Conservation (phyloP, 768 basidiomycete species). For the Termitomyces sp. region DNA sequence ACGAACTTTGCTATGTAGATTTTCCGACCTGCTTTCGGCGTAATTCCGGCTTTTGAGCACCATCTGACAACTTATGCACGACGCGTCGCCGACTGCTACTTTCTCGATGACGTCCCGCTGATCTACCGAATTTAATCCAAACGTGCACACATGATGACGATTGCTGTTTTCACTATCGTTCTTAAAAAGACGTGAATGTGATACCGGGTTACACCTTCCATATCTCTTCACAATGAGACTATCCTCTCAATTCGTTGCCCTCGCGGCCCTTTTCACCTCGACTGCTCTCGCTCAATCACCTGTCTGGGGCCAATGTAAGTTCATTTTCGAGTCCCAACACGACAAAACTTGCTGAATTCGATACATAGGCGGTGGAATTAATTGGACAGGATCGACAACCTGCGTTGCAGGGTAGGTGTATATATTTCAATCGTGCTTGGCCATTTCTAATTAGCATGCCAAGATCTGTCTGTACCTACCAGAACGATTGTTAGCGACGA, state of each 20-base stretch:
- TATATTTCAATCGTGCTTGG: neutral
- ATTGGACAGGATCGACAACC: constrained; percentile 39
- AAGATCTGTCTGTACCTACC: constrained; percentile 20
- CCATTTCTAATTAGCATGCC: neutral
- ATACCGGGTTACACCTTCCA: neutral
- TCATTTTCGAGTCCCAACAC: neutral
- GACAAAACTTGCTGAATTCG: neutral
- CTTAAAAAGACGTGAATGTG: neutral
- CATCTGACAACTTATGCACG: neutral
- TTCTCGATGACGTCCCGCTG: neutral
- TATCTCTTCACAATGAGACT: neutral
- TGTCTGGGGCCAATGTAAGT: constrained; percentile 17
- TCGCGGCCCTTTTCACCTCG: constrained; percentile 4
- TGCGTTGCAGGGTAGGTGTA: constrained; percentile 35
- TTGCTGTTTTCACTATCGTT: neutral
- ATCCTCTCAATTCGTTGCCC: constrained; percentile 2
- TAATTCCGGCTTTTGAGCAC: neutral
- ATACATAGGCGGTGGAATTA: constrained; percentile 20
- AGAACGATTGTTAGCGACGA: constrained; percentile 25
- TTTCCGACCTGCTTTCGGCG: neutral
- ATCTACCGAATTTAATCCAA: neutral
- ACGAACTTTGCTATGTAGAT: too few relatives aligned
- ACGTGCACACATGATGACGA: neutral
- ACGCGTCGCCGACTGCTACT: neutral
- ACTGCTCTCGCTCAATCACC: constrained; percentile 13